Evolutionary conservation across 805 yeast genomes (phyloP), one percentile per base, ranked within the genome.

Genomic region (Tetrapisispora namnaoensis): DNA sequence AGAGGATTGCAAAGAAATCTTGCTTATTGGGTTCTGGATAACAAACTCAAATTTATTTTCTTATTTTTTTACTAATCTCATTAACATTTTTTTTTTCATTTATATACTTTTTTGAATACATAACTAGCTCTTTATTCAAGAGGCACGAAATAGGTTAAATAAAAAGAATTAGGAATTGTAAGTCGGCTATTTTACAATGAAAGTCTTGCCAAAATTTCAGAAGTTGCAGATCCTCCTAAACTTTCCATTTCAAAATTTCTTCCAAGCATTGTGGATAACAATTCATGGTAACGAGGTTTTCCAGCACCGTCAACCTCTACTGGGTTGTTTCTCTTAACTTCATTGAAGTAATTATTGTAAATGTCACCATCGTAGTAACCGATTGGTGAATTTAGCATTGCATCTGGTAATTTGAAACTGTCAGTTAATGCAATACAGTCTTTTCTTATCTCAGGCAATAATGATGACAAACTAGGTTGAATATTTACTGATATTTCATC

Each of bases 301-400:
- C 79, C 79, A n/a, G 82, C 75, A 53, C 78, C 77, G 35, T 66
- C 69, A 20, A 64, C 61, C 51, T 71, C 73, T 11, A 64, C 64
- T 5, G 91, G 84, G 58, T 82, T 79, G 52, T 77, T 70, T 14
- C 65, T 63, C 45, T 70, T 61, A 17, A 81, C 78, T 49, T 80
- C 79, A 59, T 77, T 78, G 51, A 82, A 83, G 70, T 88, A 88
- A 65, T 85, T 80, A 61, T 81, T 80, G 70, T 88, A 89, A 49
- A 86, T 81, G 64, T 89, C 82, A 50, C 96, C 96, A 57, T 85
- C 80, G 67, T 76, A 82, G 49, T 73, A 75, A 43, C 96, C 97
- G 50, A 89, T 76, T 4, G 93, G 82, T 0, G 96, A 80, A 65
- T 88, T 86, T 61, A 89, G 75, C 70, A 84, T 77, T 63, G 76